These are phyloP conservation scores for Westerdykella aurantiaca DNA, from an alignment of 2,329 filamentous ascomycete species.

Conservation along the genomic window DNA sequence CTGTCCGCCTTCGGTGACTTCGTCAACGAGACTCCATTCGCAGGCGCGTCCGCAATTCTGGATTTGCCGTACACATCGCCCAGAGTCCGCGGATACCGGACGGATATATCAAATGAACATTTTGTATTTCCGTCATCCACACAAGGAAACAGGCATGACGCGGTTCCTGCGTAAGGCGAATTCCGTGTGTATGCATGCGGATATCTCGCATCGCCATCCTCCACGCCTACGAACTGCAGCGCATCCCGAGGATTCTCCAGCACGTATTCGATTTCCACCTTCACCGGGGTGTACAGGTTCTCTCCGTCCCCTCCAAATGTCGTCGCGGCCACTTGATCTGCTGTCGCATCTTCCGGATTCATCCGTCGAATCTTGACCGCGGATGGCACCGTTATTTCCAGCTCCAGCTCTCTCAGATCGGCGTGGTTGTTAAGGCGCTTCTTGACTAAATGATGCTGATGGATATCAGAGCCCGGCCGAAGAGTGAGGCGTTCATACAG, in stretches of 20 bases:
- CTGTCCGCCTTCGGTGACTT: slow-evolving; percentile 24
- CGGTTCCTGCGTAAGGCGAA: slow-evolving; percentile 68
- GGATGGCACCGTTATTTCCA: slow-evolving; percentile 55
- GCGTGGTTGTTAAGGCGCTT: slow-evolving; percentile 58
- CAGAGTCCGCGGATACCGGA: slow-evolving; percentile 79
- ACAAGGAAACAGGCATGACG: slow-evolving; percentile 87
- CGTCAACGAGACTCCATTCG: slow-evolving; percentile 10
- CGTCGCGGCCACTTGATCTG: slow-evolving; percentile 9
- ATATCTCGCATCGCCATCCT: slow-evolving; percentile 72
- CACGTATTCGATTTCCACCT: slow-evolving; percentile 68
- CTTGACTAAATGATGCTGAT: slow-evolving; percentile 72
- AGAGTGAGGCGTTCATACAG: slow-evolving; percentile 62
- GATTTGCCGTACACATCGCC: slow-evolving; percentile 60
- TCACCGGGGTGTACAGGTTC: slow-evolving; percentile 53
- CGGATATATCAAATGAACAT: slow-evolving; percentile 80
- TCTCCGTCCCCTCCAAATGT: slow-evolving; percentile 16
- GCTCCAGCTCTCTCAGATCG: slow-evolving; percentile 51
- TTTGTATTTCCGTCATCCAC: slow-evolving; percentile 77
- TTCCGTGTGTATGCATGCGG: slow-evolving; percentile 89
- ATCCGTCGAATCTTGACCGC: slow-evolving; percentile 58
- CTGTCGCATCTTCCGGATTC: slow-evolving; percentile 45
- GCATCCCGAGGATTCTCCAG: slow-evolving; percentile 75
- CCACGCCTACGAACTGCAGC: slow-evolving; percentile 83
- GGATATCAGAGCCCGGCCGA: slow-evolving; percentile 56
- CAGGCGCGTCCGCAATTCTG: slow-evolving; percentile 15